phyloP scores from a whole-genome alignment of 345 rosid species.

The Gossypium turneri region DNA sequence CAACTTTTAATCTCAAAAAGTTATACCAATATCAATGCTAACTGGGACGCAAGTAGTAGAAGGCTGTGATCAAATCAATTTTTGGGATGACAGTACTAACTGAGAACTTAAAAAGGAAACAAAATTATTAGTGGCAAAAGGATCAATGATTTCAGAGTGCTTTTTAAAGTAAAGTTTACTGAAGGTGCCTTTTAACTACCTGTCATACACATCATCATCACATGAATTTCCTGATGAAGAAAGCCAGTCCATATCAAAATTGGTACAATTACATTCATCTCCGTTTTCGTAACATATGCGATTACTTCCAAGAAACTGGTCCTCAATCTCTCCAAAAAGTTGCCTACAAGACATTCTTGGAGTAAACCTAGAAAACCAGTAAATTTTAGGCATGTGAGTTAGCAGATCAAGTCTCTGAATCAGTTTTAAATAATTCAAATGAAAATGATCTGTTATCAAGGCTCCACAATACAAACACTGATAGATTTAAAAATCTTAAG shows the following conservation, averaged over 20 bases:
- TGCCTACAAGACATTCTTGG: conserved; percentile 31
- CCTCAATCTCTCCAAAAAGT: conserved; percentile 36
- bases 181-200: conserved; percentile 34
- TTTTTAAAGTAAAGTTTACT: not conserved
- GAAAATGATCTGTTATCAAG: not conserved
- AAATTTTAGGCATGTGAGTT: conserved; percentile 18
- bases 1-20: too few species aligned
- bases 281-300: conserved; percentile 45
- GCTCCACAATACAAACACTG: not conserved
- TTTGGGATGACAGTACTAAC: not conserved
- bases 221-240: conserved; percentile 92
- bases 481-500: not conserved
- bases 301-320: conserved; percentile 39
- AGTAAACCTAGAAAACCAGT: conserved; percentile 38
- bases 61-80: too few species aligned
- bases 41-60: too few species aligned
- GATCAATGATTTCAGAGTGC: not conserved
- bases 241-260: conserved; percentile 78
- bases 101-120: not conserved
- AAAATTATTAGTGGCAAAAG: not conserved
- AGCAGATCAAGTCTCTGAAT: conserved; percentile 4
- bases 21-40: too few species aligned
- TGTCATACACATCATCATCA: conserved; percentile 64
- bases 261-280: conserved; percentile 53
- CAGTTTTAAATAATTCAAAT: not conserved